Percentiles rank a stretch among this genome's conserved stretches.
phyloP scores from a whole-genome alignment of 202 grass and related monocot species.

The Hordeum pubiflorum region DNA sequence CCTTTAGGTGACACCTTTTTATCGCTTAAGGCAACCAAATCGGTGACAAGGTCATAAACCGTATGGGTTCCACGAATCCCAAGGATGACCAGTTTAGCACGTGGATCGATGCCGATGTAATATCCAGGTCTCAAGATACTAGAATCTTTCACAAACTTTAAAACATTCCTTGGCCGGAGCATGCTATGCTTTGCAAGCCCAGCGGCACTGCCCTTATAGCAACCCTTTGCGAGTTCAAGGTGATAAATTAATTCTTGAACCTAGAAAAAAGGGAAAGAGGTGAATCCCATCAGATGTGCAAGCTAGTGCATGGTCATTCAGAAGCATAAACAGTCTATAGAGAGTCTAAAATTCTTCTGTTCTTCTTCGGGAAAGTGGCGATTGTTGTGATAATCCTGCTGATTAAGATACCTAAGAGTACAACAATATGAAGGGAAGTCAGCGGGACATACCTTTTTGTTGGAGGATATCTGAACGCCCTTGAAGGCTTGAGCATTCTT shows the following conservation, averaged over 20 bases:
- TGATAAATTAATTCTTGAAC: constrained; percentile 85
- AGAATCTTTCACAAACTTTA: constrained; percentile 83
- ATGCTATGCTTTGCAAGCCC: constrained; percentile 72
- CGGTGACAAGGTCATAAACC: constrained; percentile 79
- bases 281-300: neutral
- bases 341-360: neutral
- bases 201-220: constrained; percentile 65
- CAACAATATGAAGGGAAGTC: neutral
- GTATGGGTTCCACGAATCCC: constrained; percentile 94
- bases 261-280: constrained; percentile 27
- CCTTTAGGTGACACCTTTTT: constrained; percentile 76
- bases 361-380: neutral
- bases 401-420: neutral
- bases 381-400: neutral
- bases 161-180: constrained; percentile 82
- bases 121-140: constrained; percentile 86
- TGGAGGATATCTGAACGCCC: constrained; percentile 67
- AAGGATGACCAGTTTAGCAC: constrained; percentile 70
- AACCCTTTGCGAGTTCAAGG: constrained; percentile 78
- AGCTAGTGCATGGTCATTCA: neutral
- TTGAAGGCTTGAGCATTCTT: constrained; percentile 53
- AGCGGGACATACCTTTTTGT: constrained; percentile 43
- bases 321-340: neutral
- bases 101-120: constrained; percentile 66
- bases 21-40: constrained; percentile 70